Percentiles rank a stretch among this genome's conserved stretches.
phyloP scores from a whole-genome alignment of 192 early-diverging fungal genomes.

The Coemansia sp. region DNA sequence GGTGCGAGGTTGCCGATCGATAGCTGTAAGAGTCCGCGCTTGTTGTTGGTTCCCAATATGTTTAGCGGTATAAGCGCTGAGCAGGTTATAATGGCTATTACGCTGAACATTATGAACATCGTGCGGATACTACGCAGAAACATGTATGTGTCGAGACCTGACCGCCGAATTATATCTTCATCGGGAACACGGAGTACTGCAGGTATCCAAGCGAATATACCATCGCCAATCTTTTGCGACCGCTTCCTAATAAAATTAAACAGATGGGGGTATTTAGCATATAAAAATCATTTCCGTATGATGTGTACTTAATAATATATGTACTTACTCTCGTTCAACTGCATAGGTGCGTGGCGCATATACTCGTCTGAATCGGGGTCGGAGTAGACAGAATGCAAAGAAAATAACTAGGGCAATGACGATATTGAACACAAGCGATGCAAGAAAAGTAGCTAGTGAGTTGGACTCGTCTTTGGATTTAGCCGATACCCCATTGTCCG shows the following conservation, averaged over 20 bases:
- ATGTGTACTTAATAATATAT: too few relatives aligned
- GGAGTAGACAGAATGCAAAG: constrained; percentile 63
- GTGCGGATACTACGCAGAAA: constrained; percentile 71
- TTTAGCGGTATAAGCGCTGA: constrained; percentile 69
- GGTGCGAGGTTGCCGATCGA: constrained; percentile 72
- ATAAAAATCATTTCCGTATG: too few relatives aligned
- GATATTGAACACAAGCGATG: constrained; percentile 69
- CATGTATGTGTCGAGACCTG: constrained; percentile 78
- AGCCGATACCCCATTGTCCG: constrained; percentile 2
- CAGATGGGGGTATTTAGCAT: background rate
- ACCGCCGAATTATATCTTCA: constrained; percentile 55
- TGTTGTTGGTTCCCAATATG: constrained; percentile 47
- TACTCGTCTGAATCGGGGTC: constrained; percentile 62
- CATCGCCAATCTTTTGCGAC: constrained; percentile 55
- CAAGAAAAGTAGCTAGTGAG: constrained; percentile 65
- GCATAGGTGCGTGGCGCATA: constrained; percentile 74
- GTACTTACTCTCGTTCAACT: constrained; percentile 48
- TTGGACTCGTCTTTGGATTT: constrained; percentile 10
- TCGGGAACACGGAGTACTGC: constrained; percentile 58
- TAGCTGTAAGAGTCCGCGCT: constrained; percentile 58
- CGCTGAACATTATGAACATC: constrained; percentile 63
- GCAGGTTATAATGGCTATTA: background rate
- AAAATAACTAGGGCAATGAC: constrained; percentile 56
- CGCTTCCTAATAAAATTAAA: constrained; percentile 29
- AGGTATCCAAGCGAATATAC: constrained; percentile 62